Conservation (phyloP, 2,329 filamentous ascomycete species). For the Dactylellina leptospora region DNA sequence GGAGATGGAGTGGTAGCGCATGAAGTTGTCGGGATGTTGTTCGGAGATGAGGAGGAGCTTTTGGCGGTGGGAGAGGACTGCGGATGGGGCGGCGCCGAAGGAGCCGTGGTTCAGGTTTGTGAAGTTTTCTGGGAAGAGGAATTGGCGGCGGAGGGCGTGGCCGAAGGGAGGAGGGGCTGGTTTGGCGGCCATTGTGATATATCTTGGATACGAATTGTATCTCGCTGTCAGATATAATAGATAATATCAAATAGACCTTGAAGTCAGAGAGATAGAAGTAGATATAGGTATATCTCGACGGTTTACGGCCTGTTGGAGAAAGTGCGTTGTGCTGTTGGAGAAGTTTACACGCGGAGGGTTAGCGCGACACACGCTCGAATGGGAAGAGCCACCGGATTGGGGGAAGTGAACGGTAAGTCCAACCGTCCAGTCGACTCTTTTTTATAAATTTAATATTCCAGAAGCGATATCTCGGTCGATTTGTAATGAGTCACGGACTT, state of each 20-base stretch:
- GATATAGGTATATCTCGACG: background rate
- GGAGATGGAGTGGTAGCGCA: constrained; percentile 72
- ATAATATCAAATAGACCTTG: background rate
- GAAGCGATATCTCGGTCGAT: too few species aligned
- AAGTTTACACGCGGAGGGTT: constrained; percentile 40
- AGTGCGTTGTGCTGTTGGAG: constrained; percentile 27
- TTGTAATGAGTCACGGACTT: constrained; percentile 22
- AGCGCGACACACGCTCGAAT: constrained; percentile 16
- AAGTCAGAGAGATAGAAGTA: too few species aligned
- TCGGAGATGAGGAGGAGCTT: constrained; percentile 75
- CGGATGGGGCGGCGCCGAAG: constrained; percentile 77
- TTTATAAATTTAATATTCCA: too few species aligned
- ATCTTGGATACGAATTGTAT: background rate
- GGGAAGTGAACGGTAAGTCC: background rate
- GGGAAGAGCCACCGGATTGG: constrained; percentile 16
- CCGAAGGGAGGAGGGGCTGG: constrained; percentile 26
- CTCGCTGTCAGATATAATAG: background rate
- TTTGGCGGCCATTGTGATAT: background rate
- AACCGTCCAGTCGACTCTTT: too few species aligned
- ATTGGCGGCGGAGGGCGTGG: constrained; percentile 31
- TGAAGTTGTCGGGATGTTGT: constrained; percentile 76
- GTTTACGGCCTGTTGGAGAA: constrained; percentile 22
- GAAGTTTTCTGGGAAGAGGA: constrained; percentile 47
- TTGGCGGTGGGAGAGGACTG: constrained; percentile 69
- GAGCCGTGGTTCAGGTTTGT: constrained; percentile 66